Evolutionary conservation across 495 filamentous ascomycete genomes (phyloP), one percentile per base, ranked within the genome.

Genomic region (Arthonia radiata): DNA sequence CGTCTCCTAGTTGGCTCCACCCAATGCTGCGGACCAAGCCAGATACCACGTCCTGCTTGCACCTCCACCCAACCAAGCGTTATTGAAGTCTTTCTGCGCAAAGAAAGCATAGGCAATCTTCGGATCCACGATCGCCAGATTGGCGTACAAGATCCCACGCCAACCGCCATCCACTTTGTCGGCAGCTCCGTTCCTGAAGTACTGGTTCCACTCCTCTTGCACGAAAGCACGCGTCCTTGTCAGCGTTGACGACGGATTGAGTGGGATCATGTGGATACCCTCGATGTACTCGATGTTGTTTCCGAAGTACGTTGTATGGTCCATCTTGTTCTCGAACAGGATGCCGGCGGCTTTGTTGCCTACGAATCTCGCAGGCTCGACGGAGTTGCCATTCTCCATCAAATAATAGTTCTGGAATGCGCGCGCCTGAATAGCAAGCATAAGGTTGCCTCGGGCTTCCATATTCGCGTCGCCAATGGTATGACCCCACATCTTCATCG

Each of bases 301-400:
- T 6, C 82, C 81, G 39, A 97, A 97, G 50, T 86, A 94, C 2
- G 86, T 97, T 5, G 72, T 75, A 46, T 93, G 86, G 43, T 94
- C 77, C 24, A 82, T 60, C 47, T 97, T 97, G 48, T 93, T 94
- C 47, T 97, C 86, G 42, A 93, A 97, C 4, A 94, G 45, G 23
- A 97, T 92, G 9, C 86, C 89, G 4, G 78, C 70, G 9, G 77
- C 86, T 43, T 72, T 80, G 50, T 97, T 97, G 5, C 51, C 59
- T 17, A 75, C 63, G 33, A 90, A 92, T 13, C 71, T 53, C 2
- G 56, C 17, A 0, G 86, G 86, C 34, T 93, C 72, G 28, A 80
- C 71, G 3, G 42, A 52, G 43, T 93, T 92, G 39, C 56, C 45
- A 13, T 40, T 53, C 12, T 57, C 50, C 51, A 86, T 63, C 3